These are phyloP conservation scores for Carex pumila DNA, from an alignment of 176 grass and related monocot genomes.

Conservation along the genomic window DNA sequence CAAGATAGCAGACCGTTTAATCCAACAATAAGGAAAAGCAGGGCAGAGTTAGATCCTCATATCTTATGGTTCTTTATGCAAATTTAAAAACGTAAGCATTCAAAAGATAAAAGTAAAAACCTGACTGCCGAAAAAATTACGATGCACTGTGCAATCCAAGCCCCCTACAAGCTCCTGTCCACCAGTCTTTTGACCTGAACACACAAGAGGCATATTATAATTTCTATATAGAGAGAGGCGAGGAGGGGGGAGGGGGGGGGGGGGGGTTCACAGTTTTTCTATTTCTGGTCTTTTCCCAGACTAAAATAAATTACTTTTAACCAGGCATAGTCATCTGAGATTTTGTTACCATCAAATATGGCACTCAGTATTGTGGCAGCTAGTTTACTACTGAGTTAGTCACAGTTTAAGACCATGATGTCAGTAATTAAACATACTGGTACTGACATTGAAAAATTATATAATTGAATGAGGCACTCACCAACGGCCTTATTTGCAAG, in stretches of 20 bases:
- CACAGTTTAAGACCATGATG: not conserved
- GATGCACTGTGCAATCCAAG: slow-evolving; percentile 86
- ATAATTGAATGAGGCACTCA: slow-evolving; percentile 23
- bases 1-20: too few relatives aligned
- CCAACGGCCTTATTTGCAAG: slow-evolving; percentile 86
- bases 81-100: not conserved
- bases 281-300: not conserved
- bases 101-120: slow-evolving; percentile 16
- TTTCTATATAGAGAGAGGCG: not conserved
- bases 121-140: slow-evolving; percentile 97
- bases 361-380: not conserved
- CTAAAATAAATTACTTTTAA: not conserved
- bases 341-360: too few relatives aligned
- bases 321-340: too few relatives aligned
- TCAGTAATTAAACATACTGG: not conserved
- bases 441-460: not conserved
- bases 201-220: not conserved
- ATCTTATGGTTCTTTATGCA: not conserved
- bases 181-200: slow-evolving; percentile 64
- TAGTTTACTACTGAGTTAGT: not conserved
- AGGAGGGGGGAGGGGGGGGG: too few relatives aligned
- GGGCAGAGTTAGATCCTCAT: not conserved
- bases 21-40: not conserved
- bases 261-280: too few relatives aligned
- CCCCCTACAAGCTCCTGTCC: slow-evolving; percentile 93